A percentile compares a stretch with the other conserved stretches of the same genome.
phyloP scores from a whole-genome alignment of 169 alveolate species.

The Pseudocohnilembus persalinus region DNA sequence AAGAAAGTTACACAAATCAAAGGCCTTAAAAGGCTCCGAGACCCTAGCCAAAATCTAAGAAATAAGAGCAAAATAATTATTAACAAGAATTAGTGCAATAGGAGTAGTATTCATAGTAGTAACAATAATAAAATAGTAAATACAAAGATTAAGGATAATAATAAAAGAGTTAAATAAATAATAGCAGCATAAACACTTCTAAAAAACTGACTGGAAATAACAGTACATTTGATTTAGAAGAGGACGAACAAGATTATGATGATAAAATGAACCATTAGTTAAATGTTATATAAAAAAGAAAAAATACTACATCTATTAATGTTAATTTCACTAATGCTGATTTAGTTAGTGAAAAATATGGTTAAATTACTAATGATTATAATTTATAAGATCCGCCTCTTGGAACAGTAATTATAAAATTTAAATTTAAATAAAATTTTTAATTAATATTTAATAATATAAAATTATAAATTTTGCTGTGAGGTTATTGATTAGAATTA shows the following conservation, averaged over 20 bases:
- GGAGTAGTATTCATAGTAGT: too few relatives aligned
- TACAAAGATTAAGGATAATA: background rate
- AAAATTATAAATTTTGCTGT: too few relatives aligned
- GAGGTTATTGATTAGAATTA: too few relatives aligned
- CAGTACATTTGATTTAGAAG: background rate
- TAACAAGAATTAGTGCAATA: too few relatives aligned
- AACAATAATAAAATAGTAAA: too few relatives aligned
- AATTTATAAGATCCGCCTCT: conserved; percentile 12
- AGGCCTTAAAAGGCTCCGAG: background rate
- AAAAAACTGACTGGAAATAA: background rate
- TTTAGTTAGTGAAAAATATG: conserved; percentile 19
- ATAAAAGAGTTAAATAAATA: too few relatives aligned
- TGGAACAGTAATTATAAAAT: background rate
- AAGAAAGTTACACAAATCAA: background rate
- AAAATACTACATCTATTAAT: background rate
- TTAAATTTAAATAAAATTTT: too few relatives aligned
- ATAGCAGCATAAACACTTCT: background rate
- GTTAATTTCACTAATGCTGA: conserved; percentile 8
- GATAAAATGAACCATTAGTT: too few relatives aligned
- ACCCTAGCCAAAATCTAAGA: background rate
- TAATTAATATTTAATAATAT: too few relatives aligned
- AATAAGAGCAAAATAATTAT: background rate
- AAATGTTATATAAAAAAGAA: background rate
- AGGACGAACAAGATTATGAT: background rate
- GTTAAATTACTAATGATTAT: conserved; percentile 12